Evolutionary conservation across 768 basidiomycete species (phyloP), one percentile per base, ranked within the genome.

Genomic region (Lactarius vividus): DNA sequence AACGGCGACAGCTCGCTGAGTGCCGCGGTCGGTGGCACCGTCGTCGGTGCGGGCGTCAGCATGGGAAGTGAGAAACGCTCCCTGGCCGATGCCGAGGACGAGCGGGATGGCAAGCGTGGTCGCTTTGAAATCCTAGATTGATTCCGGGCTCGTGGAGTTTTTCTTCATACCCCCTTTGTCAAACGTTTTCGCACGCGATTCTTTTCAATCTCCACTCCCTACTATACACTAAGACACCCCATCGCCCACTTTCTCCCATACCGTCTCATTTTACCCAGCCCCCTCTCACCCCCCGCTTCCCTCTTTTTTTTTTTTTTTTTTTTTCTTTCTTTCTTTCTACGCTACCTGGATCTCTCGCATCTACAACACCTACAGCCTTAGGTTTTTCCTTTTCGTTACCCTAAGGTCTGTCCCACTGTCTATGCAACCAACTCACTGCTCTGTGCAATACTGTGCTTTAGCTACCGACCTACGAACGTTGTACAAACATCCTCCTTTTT

Each of bases 1-100:
- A 83, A 77, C 72, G 85, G 83, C 35, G 90, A 90, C 20, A 66
- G 37, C 37, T 62, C 65, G 29, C 29, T 66, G 23, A 52, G 55
- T 46, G 6, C 55, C 16, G 65, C 46, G 1, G 28, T 66, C 39
- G 52, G 23, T 16, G 55, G 35, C 28, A 18, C 65, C 18, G 65
- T 55, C 69, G 80, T 55, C 69, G 80, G 81, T 4, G 81, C 88
- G 61, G 63, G 66, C 61, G 68, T 72, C 67, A 42, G 59, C 61
- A 64, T 65, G 40, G 56, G 29, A 57, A 52, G 56, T 6, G 67
- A 68, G 64, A 72, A 72, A 57, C 64, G 69, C 49, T 71, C 71
- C 61, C 69, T 67, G 31, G 68, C 78, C 23, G 78, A 78, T 37
- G 49, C 62, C 8, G 64, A 65, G 26, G 77, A 77, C 65, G 75